phyloP scores from a whole-genome alignment of 148 eudicot species.

The Pharnaceum exiguum region DNA sequence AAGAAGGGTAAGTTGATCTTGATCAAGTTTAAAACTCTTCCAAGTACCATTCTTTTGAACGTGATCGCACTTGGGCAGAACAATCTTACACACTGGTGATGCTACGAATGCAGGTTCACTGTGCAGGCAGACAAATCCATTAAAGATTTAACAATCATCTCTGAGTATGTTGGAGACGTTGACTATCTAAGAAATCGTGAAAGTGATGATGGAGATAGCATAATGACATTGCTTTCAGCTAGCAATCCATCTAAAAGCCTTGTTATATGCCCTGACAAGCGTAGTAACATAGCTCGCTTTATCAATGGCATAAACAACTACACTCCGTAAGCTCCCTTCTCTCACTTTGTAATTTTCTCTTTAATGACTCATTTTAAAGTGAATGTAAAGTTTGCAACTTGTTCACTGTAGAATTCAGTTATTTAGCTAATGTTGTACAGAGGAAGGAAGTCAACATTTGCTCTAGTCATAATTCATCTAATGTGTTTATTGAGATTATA shows the following conservation, averaged over 20 bases:
- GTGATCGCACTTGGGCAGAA: neutral
- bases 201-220: conserved; percentile 89
- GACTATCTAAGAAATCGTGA: conserved; percentile 81
- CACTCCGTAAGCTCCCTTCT: conserved; percentile 54
- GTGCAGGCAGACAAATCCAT: conserved; percentile 84
- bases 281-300: conserved; percentile 92
- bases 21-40: neutral
- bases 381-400: too few relatives aligned
- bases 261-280: conserved; percentile 92
- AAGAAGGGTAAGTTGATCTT: conserved; percentile 64
- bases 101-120: conserved; percentile 59
- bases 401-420: too few relatives aligned
- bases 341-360: neutral
- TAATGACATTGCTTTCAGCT: conserved; percentile 86
- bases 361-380: too few relatives aligned
- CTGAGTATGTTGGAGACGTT: conserved; percentile 96
- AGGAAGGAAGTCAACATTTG: too few relatives aligned
- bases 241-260: conserved; percentile 56
- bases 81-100: neutral
- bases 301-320: conserved; percentile 94
- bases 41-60: neutral
- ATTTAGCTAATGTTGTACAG: too few relatives aligned
- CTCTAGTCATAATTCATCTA: too few relatives aligned
- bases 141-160: conserved; percentile 78
- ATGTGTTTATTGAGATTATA: too few relatives aligned